Evolutionary conservation across 2,329 filamentous ascomycete species (phyloP).

Genomic region (Ambrosiella xylebori): DNA sequence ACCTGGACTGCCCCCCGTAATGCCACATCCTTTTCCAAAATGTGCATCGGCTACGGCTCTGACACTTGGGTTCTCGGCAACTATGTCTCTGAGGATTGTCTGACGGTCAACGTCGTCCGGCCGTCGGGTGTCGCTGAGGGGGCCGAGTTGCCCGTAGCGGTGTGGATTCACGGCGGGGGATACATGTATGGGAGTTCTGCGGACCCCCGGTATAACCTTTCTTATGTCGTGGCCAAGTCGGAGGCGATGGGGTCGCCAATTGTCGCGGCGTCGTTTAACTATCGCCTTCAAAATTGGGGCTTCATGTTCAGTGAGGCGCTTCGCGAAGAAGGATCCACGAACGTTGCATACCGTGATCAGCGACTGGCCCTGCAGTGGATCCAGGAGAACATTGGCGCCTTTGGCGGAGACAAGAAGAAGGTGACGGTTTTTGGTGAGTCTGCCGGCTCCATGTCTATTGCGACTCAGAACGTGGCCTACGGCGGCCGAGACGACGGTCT

Average conservation of each 20-base stretch:
- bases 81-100: conserved; percentile 26
- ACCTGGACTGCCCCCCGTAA: conserved; percentile 18
- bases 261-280: conserved; percentile 31
- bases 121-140: conserved; percentile 19
- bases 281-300: conserved; percentile 30
- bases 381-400: conserved; percentile 17
- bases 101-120: conserved; percentile 32
- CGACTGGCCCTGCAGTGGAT: conserved; percentile 34
- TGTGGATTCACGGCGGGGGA: conserved; percentile 29
- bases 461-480: conserved; percentile 33
- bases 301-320: conserved; percentile 28
- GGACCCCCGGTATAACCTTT: conserved; percentile 24
- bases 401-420: conserved; percentile 28
- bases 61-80: conserved; percentile 19
- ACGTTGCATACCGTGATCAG: conserved; percentile 31
- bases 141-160: conserved; percentile 23
- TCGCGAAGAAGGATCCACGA: conserved; percentile 17
- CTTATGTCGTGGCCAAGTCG: conserved; percentile 28
- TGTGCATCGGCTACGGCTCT: conserved; percentile 35
- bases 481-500: conserved; percentile 34
- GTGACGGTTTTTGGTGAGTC: conserved; percentile 28
- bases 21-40: conserved; percentile 12
- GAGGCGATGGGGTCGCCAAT: conserved; percentile 27
- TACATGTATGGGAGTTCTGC: conserved; percentile 27
- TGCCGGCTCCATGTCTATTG: conserved; percentile 30